A percentile compares a stretch with the other conserved stretches of the same genome.
Conservation (phyloP, 495 filamentous ascomycete genomes). For the Astrothelium subdiscretum region DNA sequence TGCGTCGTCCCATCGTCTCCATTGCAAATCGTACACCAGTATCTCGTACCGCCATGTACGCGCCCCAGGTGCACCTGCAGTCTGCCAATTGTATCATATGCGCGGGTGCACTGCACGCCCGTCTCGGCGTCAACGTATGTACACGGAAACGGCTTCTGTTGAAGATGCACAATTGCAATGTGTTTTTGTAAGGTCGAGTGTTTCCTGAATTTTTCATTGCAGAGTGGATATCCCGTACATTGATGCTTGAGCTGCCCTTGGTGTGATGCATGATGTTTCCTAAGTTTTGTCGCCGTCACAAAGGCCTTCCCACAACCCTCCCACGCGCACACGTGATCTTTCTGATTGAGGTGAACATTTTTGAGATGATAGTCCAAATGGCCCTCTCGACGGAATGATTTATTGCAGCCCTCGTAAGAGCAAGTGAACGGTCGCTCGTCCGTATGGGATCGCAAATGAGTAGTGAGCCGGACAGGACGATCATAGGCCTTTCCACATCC, state of each 20-base stretch:
- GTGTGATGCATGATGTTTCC: constrained; percentile 33
- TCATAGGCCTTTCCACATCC: constrained; percentile 77
- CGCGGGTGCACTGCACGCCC: constrained; percentile 48
- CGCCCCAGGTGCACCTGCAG: constrained; percentile 59
- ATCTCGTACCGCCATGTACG: constrained; percentile 55
- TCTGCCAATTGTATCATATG: constrained; percentile 57
- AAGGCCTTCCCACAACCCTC: constrained; percentile 71
- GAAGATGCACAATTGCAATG: constrained; percentile 59
- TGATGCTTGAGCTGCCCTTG: constrained; percentile 20
- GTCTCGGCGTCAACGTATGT: constrained; percentile 42
- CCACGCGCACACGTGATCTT: constrained; percentile 57
- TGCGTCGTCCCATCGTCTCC: constrained; percentile 2
- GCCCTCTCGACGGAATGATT: constrained; percentile 68
- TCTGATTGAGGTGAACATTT: constrained; percentile 61
- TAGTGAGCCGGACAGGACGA: constrained; percentile 64
- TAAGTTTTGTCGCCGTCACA: constrained; percentile 58
- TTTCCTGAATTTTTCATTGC: constrained; percentile 73
- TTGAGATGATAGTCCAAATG: constrained; percentile 77
- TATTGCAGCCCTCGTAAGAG: constrained; percentile 55
- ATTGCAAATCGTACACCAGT: constrained; percentile 60
- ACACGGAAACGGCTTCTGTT: constrained; percentile 57
- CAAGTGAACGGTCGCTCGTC: constrained; percentile 68
- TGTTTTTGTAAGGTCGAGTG: constrained; percentile 78
- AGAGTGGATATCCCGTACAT: constrained; percentile 65
- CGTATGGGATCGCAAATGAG: constrained; percentile 68